A percentile compares a stretch with the other conserved stretches of the same genome.
These are phyloP conservation scores for Lepiota venenata DNA, from an alignment of 768 basidiomycete species.

Conservation along the genomic window DNA sequence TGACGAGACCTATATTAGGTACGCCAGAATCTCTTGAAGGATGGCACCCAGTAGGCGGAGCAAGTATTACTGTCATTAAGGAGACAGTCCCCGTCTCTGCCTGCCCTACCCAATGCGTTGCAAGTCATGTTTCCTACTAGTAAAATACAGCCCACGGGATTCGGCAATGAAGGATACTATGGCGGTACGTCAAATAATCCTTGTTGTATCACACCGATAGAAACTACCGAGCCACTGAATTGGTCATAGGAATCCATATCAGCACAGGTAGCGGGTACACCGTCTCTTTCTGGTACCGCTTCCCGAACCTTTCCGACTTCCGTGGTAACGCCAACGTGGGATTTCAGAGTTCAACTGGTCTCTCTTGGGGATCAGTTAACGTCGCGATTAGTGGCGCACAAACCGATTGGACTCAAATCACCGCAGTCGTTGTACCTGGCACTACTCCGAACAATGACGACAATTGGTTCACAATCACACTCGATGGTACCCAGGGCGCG, in stretches of 20 bases:
- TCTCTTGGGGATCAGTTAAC: slow-evolving; percentile 34
- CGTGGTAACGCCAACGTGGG: slow-evolving; percentile 36
- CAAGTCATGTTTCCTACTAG: slow-evolving; percentile 39
- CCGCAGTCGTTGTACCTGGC: slow-evolving; percentile 34
- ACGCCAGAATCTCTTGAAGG: too few species aligned
- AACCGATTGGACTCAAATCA: slow-evolving; percentile 45
- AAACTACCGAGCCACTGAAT: too few species aligned
- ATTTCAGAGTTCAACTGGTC: slow-evolving; percentile 37
- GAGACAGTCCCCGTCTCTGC: slow-evolving; percentile 47
- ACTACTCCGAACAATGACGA: too few species aligned
- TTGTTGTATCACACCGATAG: too few species aligned
- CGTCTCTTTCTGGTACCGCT: slow-evolving; percentile 53
- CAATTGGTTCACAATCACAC: too few species aligned
- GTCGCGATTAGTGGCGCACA: slow-evolving; percentile 35
- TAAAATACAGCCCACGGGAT: slow-evolving; percentile 37
- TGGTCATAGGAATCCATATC: too few species aligned
- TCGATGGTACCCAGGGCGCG: too few species aligned
- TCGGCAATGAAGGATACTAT: slow-evolving; percentile 47
- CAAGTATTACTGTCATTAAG: too few species aligned
- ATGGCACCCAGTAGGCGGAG: too few species aligned
- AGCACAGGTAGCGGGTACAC: slow-evolving; percentile 11
- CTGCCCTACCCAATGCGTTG: slow-evolving; percentile 56
- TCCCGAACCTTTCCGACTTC: slow-evolving; percentile 39
- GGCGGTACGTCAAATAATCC: too few species aligned
- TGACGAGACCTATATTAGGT: too few species aligned